Evolutionary conservation across 2,329 filamentous ascomycete genomes (phyloP), one percentile per base, ranked within the genome.

Genomic region (Stagonosporopsis chrysanthemi): DNA sequence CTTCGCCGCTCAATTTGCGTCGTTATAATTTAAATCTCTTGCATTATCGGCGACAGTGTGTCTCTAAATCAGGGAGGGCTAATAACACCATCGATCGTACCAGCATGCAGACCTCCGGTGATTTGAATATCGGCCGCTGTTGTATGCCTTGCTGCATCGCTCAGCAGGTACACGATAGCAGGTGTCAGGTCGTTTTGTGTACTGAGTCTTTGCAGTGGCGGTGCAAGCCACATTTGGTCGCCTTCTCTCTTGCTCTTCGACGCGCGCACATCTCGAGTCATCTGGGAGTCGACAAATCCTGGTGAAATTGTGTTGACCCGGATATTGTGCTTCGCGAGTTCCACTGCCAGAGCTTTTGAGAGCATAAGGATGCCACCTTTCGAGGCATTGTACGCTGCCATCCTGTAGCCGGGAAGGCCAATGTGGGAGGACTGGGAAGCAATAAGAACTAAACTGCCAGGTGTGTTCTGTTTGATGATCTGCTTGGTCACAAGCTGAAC

Each of bases 91-190:
- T 61, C 55, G 19, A 61, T 58, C 7, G 59, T 61, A 19, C 59
- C 59, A 51, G 59, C 59, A 43, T 61, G 59, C 3, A 81, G 49
- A 1, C 79, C 81, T 2, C 81, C 80, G 1, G 78, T 80, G 23
- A 82, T 79, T 3, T 70, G 68, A 54, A 82, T 79, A 56, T 82
- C 80, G 2, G 77, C 71, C 1, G 75, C 78, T 0, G 79, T 81
- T 3, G 78, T 81, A 58, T 78, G 77, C 12, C 70, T 66, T 19
- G 79, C 69, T 7, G 78, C 80, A 62, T 82, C 80, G 42, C 77
- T 78, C 23, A 82, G 60, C 15, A 81, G 64, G 56, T 81, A 82
- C 8, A 79, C 68, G 4, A 78, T 75, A 1, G 79, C 77, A 1
- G 73, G 75, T 0, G 76, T 79, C 4, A 82, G 70, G 59, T 82